These are phyloP conservation scores for Nectriaceae sp. DNA, from an alignment of 2,329 filamentous ascomycete genomes.

Conservation along the genomic window DNA sequence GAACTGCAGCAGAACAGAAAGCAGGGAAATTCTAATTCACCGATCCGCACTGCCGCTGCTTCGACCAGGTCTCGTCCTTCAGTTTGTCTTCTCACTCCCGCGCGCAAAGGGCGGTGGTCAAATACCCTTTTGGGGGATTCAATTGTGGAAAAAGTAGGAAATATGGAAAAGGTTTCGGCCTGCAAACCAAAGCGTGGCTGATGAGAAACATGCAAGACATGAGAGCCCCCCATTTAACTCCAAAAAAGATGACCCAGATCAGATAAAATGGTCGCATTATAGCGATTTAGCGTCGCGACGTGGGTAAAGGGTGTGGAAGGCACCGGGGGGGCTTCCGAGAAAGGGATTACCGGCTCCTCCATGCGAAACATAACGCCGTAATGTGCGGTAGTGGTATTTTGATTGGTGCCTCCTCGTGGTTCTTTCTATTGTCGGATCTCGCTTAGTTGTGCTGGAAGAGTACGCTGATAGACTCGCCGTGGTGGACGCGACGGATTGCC, in stretches of 20 bases:
- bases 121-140: slow-evolving; percentile 19
- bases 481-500: slow-evolving; percentile 92
- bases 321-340: slow-evolving; percentile 6
- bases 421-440: slow-evolving; percentile 1
- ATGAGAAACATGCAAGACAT: slow-evolving; percentile 25
- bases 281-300: slow-evolving; percentile 15
- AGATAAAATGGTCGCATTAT: slow-evolving; percentile 11
- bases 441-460: slow-evolving; percentile 61
- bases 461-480: slow-evolving; percentile 96
- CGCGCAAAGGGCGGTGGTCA: slow-evolving; percentile 15
- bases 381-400: slow-evolving; percentile 10
- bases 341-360: slow-evolving; percentile 10
- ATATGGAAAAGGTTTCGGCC: slow-evolving; percentile 5
- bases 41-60: slow-evolving; percentile 25
- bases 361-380: slow-evolving; percentile 12
- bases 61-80: slow-evolving; percentile 23
- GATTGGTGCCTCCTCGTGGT: too few species aligned
- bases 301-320: slow-evolving; percentile 6
- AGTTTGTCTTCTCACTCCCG: slow-evolving; percentile 19
- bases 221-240: slow-evolving; percentile 26
- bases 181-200: slow-evolving; percentile 23
- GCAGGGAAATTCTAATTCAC: slow-evolving; percentile 29
- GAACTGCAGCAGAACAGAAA: slow-evolving; percentile 22
- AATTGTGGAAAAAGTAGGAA: slow-evolving; percentile 11
- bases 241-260: slow-evolving; percentile 23